Percentiles rank a stretch among this genome's conserved stretches.
Conservation (phyloP, 202 grass and related monocot species). For the Dendrocalamus latiflorus region DNA sequence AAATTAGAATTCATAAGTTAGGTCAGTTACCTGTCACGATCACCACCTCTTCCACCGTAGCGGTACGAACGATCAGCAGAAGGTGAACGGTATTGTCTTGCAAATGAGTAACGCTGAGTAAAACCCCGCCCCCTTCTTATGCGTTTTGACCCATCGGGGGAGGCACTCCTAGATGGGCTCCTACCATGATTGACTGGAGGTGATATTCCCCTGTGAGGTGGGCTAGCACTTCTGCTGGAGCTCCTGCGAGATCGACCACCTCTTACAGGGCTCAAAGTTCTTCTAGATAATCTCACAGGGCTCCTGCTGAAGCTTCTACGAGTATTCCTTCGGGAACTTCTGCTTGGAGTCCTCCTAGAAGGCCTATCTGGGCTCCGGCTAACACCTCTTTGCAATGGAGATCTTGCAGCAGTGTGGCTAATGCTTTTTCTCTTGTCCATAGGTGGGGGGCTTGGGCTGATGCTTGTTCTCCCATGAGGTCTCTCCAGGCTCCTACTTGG, state of each 20-base stretch:
- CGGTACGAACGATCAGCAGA: slow-evolving; percentile 71
- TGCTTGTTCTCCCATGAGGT: slow-evolving; percentile 30
- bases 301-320: slow-evolving; percentile 71
- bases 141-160: slow-evolving; percentile 85
- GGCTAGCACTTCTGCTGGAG: slow-evolving; percentile 59
- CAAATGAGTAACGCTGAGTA: slow-evolving; percentile 86
- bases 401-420: too few relatives aligned
- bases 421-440: slow-evolving; percentile 48
- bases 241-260: slow-evolving; percentile 49
- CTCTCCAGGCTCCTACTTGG: slow-evolving; percentile 47
- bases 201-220: slow-evolving; percentile 52
- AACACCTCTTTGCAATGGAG: too few relatives aligned
- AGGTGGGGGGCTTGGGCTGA: slow-evolving; percentile 47
- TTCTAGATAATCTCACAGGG: slow-evolving; percentile 49
- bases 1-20: slow-evolving; percentile 10
- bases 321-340: slow-evolving; percentile 48
- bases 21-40: slow-evolving; percentile 52
- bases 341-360: slow-evolving; percentile 50
- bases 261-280: slow-evolving; percentile 67
- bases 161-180: slow-evolving; percentile 82
- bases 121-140: slow-evolving; percentile 88
- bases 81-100: slow-evolving; percentile 90
- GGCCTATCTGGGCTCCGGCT: slow-evolving; percentile 46
- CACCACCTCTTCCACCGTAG: slow-evolving; percentile 72
- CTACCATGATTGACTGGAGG: slow-evolving; percentile 57